Conservation (phyloP, 129 eudicot genomes). For the Mikania micrantha region DNA sequence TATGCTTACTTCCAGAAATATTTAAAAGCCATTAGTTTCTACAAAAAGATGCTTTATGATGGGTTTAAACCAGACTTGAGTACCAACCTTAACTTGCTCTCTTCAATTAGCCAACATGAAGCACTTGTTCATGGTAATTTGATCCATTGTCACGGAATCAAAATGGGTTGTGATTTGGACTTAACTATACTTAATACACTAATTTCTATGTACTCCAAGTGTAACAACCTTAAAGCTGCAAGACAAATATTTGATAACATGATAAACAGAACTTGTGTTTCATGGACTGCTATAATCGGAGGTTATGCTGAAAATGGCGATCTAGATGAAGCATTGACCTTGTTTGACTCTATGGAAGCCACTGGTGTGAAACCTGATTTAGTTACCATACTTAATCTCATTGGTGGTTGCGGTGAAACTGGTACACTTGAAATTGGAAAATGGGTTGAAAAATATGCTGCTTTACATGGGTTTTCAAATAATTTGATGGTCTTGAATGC, state of each 20-base stretch:
- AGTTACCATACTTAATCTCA: slow-evolving; percentile 55
- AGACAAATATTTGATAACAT: slow-evolving; percentile 49
- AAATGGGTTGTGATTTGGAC: slow-evolving; percentile 51
- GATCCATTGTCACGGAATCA: slow-evolving; percentile 64
- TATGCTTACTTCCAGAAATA: slow-evolving; percentile 35
- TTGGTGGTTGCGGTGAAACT: slow-evolving; percentile 58
- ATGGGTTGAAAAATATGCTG: slow-evolving; percentile 50
- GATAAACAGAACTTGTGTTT: slow-evolving; percentile 47
- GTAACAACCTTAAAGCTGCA: slow-evolving; percentile 45
- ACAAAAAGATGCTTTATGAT: slow-evolving; percentile 35
- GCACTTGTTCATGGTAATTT: slow-evolving; percentile 40
- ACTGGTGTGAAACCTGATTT: slow-evolving; percentile 62
- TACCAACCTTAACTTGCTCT: slow-evolving; percentile 65
- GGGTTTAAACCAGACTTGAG: slow-evolving; percentile 57
- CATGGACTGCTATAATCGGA: slow-evolving; percentile 81
- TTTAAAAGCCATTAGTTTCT: slow-evolving; percentile 31
- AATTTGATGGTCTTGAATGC: slow-evolving; percentile 62
- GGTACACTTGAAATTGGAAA: slow-evolving; percentile 77
- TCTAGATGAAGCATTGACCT: slow-evolving; percentile 40
- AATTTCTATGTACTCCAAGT: slow-evolving; percentile 77
- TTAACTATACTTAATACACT: slow-evolving; percentile 49
- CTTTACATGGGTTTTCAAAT: slow-evolving; percentile 29
- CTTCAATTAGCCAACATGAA: slow-evolving; percentile 36
- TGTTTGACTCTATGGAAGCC: slow-evolving; percentile 65
- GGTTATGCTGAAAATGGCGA: slow-evolving; percentile 72